Conservation (phyloP, 495 filamentous ascomycete species). For the Paragyromitra xinjiangensis region DNA sequence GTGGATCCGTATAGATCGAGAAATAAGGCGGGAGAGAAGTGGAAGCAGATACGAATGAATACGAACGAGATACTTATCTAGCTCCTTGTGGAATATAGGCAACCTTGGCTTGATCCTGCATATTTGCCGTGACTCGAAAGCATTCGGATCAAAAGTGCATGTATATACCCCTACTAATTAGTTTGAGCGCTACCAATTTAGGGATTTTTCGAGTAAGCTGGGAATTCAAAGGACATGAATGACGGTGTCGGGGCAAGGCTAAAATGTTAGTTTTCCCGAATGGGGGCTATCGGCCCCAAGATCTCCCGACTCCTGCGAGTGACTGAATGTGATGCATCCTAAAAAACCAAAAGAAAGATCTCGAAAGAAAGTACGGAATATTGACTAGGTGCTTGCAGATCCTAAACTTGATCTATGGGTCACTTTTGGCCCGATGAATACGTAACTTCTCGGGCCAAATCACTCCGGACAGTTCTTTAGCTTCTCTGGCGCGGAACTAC, state of each 20-base stretch:
- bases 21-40: not conserved
- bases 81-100: not conserved
- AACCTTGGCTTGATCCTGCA: too few species aligned
- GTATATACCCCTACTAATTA: not conserved
- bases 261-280: not conserved
- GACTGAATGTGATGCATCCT: not conserved
- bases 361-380: not conserved
- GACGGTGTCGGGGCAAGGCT: not conserved
- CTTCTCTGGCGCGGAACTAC: not conserved
- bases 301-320: constrained; percentile 2
- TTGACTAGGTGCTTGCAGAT: not conserved
- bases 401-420: not conserved
- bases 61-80: not conserved
- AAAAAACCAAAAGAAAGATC: not conserved
- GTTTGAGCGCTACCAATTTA: not conserved
- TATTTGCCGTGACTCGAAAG: not conserved
- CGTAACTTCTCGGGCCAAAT: not conserved
- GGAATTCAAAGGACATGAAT: not conserved
- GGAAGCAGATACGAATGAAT: not conserved
- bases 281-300: not conserved
- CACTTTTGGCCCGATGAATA: not conserved
- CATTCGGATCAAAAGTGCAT: not conserved
- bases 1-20: not conserved
- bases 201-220: not conserved
- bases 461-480: not conserved